Evolutionary conservation across 2,329 filamentous ascomycete species (phyloP), one percentile per base, ranked within the genome.

Genomic region (Torrubiella hemipterigena): DNA sequence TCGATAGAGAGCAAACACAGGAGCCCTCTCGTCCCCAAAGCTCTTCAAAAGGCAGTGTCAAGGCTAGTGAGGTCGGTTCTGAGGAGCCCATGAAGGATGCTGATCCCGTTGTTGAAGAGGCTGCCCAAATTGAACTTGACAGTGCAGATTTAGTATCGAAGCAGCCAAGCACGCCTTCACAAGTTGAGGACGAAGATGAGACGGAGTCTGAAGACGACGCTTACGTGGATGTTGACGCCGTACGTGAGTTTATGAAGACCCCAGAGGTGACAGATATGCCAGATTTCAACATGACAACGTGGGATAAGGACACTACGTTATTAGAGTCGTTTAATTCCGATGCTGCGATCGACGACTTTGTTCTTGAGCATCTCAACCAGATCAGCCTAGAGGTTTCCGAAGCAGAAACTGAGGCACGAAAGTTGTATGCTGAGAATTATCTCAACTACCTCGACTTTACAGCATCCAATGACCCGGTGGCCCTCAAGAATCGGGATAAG

Each of bases 241-340:
- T 68, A 17, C 61, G 69, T 9, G 58, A 64, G 32, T 65, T 60
- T 34, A 67, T 69, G 51, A 49, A 53, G 15, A 76, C 71, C 2
- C 71, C 71, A 3, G 68, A 69, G 2, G 40, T 69, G 9, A 67
- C 73, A 9, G 65, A 59, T 24, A 51, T 76, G 3, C 71, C 71
- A 0, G 48, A 61, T 30, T 68, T 60, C 35, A 47, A 50, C 27
- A 54, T 56, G 26, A 54, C 55, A 19, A 51, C 62, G 1, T 73
- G 67, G 69, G 52, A 60, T 30, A 52, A 63, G 29, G 67, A 69
- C 40, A 46, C 50, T 29, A 51, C 55, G 17, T 64, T 68, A 19
- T 37, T 68, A 6, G 51, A 56, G 17, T 53, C 59, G 4, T 44
- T 65, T 22, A 52, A 63, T 3, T 48, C 56, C 5, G 49, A 60